Percentiles rank a stretch among this genome's conserved stretches.
Conservation (phyloP, 345 rosid species). For the Gossypium herbaceum region DNA sequence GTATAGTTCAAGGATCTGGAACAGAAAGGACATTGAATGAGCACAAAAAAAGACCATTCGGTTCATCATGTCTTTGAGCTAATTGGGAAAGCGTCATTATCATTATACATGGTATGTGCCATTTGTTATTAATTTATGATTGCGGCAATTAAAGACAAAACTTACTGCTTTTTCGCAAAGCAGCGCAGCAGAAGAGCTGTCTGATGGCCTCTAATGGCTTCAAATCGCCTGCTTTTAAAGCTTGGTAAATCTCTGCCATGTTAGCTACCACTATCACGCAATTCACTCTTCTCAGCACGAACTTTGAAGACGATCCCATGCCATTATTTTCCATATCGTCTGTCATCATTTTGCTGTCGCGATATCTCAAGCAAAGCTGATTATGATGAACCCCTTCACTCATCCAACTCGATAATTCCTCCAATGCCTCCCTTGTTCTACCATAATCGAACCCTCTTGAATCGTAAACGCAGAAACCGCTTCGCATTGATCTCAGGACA, state of each 20-base stretch:
- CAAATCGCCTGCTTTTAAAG: conserved; percentile 37
- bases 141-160: neutral
- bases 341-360: conserved; percentile 22
- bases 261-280: conserved; percentile 45
- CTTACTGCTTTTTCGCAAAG: conserved; percentile 53
- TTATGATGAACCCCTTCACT: conserved; percentile 52
- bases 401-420: conserved; percentile 50
- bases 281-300: conserved; percentile 42
- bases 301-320: conserved; percentile 34
- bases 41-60: neutral
- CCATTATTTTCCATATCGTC: conserved; percentile 22
- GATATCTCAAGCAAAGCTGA: conserved; percentile 39
- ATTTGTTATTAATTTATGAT: neutral
- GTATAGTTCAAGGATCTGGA: too few species aligned
- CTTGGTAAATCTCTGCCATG: conserved; percentile 41
- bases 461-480: conserved; percentile 54
- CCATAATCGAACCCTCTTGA: conserved; percentile 46
- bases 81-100: neutral
- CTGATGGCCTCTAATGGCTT: conserved; percentile 40
- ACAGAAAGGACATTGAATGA: neutral
- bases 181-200: conserved; percentile 39
- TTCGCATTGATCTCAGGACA: conserved; percentile 44
- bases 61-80: neutral
- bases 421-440: conserved; percentile 28
- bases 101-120: too few species aligned